Evolutionary conservation across 257 asterid species (phyloP).

Genomic region (Eucommia ulmoides): DNA sequence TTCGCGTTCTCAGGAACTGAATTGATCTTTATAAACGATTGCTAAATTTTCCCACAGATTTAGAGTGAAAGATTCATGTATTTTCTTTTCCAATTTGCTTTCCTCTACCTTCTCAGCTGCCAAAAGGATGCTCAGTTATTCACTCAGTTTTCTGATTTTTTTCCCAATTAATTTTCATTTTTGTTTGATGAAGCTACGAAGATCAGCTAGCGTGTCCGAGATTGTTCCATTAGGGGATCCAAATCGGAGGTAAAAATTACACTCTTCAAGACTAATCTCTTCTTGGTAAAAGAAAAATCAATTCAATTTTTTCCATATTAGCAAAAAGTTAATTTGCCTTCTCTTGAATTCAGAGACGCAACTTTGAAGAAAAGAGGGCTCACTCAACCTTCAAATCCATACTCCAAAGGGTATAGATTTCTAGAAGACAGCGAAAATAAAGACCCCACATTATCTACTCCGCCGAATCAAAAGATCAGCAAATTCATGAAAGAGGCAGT

Average conservation of each 20-base stretch:
- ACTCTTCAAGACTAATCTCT: neutral
- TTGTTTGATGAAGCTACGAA: conserved; percentile 30
- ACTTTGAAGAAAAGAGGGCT: conserved; percentile 62
- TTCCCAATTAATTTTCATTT: neutral
- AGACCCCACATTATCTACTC: conserved; percentile 57
- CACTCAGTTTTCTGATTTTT: conserved; percentile 1
- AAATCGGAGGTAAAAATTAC: conserved; percentile 40
- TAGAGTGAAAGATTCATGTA: neutral
- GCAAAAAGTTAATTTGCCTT: conserved; percentile 1
- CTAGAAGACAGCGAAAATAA: conserved; percentile 62
- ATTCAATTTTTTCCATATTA: conserved; percentile 2
- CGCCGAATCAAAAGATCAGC: conserved; percentile 24
- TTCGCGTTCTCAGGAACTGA: too few relatives aligned
- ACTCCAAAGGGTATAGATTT: conserved; percentile 16
- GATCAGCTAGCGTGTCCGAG: conserved; percentile 50
- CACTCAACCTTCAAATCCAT: conserved; percentile 29
- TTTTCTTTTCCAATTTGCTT: neutral
- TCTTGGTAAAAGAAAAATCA: conserved; percentile 1
- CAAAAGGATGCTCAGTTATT: neutral
- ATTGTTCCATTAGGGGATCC: conserved; percentile 47
- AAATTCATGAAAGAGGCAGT: conserved; percentile 34
- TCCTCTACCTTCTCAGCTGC: neutral
- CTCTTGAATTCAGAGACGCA: conserved; percentile 49
- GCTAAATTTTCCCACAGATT: neutral
- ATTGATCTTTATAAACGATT: too few relatives aligned